Evolutionary conservation across 2,329 filamentous ascomycete genomes (phyloP).

Genomic region (Alternaria ethzedia): DNA sequence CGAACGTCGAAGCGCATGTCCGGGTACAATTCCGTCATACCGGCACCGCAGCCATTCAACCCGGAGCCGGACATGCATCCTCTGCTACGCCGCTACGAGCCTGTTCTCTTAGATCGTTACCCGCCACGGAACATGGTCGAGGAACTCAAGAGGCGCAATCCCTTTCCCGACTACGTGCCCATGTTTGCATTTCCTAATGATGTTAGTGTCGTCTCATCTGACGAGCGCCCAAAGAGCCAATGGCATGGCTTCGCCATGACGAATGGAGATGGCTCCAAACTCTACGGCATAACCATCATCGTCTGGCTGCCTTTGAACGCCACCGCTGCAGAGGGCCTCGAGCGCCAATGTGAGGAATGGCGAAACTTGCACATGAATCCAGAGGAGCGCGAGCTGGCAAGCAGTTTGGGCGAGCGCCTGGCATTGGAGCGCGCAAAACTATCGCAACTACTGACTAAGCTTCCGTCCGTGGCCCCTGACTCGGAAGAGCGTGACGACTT

Average conservation of each 20-base stretch:
- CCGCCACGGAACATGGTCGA: constrained; percentile 83
- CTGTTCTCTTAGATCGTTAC: constrained; percentile 93
- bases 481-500: constrained; percentile 80
- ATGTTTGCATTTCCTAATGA: constrained; percentile 99
- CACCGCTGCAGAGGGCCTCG: constrained; percentile 81
- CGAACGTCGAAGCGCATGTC: constrained; percentile 88
- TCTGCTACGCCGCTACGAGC: constrained; percentile 90
- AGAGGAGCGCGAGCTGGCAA: constrained; percentile 88
- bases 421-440: constrained; percentile 88
- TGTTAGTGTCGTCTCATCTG: constrained; percentile 93
- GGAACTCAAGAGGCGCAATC: constrained; percentile 78
- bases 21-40: constrained; percentile 98
- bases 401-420: constrained; percentile 86
- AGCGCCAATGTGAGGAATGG: constrained; percentile 65
- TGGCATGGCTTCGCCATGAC: constrained; percentile 99
- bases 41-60: constrained; percentile 87
- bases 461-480: constrained; percentile 81
- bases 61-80: constrained; percentile 94
- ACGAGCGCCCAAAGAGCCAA: constrained; percentile 91
- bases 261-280: constrained; percentile 84
- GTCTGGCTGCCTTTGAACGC: constrained; percentile 89
- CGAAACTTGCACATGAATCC: constrained; percentile 76
- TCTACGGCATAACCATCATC: constrained; percentile 90
- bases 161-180: constrained; percentile 95
- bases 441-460: constrained; percentile 81